phyloP scores from a whole-genome alignment of 1,139 yeast species.

The Sugiyamaella japonica region DNA sequence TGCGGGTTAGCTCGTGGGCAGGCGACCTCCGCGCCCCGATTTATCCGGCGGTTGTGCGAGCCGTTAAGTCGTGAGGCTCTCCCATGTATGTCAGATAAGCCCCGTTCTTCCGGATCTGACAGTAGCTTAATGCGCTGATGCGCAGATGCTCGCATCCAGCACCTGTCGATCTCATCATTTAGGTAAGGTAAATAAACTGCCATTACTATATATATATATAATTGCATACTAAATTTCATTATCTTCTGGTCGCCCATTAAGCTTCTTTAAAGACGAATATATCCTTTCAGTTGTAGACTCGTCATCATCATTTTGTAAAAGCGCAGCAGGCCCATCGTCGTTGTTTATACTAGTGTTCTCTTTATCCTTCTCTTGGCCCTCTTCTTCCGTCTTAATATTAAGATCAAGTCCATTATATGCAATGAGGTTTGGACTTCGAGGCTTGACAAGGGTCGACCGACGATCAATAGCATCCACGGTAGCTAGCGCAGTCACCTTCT shows the following conservation, averaged over 20 bases:
- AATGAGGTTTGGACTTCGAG: conserved; percentile 50
- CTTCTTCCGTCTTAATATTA: conserved; percentile 4
- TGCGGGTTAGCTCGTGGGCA: too few species aligned
- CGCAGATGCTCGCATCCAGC: too few species aligned
- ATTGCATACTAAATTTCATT: conserved; percentile 6
- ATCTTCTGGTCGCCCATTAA: conserved; percentile 2
- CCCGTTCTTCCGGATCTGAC: neutral
- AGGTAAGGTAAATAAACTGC: too few species aligned
- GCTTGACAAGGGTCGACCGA: conserved; percentile 42
- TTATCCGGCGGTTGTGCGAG: neutral
- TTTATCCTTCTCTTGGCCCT: neutral
- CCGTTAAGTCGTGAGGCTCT: neutral
- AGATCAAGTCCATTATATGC: conserved; percentile 43
- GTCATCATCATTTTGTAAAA: conserved; percentile 1
- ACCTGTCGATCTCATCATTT: too few species aligned
- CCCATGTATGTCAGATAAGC: neutral
- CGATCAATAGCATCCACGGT: conserved; percentile 33
- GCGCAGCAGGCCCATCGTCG: neutral
- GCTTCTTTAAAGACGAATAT: conserved; percentile 6
- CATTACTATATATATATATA: neutral
- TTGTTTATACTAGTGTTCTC: too few species aligned
- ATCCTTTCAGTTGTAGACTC: conserved; percentile 4
- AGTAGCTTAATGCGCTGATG: neutral
- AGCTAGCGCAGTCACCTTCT: conserved; percentile 28
- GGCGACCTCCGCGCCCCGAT: neutral